Base-by-base conservation (phyloP, 768 basidiomycete genomes). In the Gymnopilus junonius region DNA sequence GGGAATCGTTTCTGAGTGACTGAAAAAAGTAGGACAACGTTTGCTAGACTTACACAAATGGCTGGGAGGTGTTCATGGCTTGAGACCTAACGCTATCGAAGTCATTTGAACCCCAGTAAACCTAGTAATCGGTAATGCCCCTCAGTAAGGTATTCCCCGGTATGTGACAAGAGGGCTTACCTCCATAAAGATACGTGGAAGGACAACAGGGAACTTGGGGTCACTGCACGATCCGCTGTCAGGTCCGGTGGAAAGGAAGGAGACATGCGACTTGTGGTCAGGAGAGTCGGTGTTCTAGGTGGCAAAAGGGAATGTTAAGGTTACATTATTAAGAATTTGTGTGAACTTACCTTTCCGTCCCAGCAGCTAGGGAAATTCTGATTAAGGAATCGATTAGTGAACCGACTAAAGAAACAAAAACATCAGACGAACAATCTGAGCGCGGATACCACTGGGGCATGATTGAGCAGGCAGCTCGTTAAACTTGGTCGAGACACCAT, bases 301-400 rank as follows among this genome's bases (percentile, higher is more conserved):
- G n/a, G 29, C 20, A 46, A 39, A 31, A 10, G 42, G 21, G 56
- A 56, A 27, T 10, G 46, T 46, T 31, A 21, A 48, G 23, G 20
- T 29, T 25, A 12, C n/a, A 6, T 17, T 15, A 17, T n/a, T 20
- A 39, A 31, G 17, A 8, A 7, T 8, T 4, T 14, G 7, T 17
- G 31, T 21, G 8, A 45, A 55, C 65, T 35, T 56, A 83, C 82
- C 79, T 81, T 79, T 63, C 84, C 84, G 67, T 86, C 81, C 84
- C 84, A 86, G 70, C 84, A 86, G 61, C 80, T 84, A 8, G 79
- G 82, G 74, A 84, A 83, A 66, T 83, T 84, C 82, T 85, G 32
- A 10, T 15, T 25, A 48, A 27, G 12, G 20, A 3, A 48, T 48
- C 14, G 23, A 48, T 25, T 6, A 48, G 31, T 50, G n/a, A n/a